Percentiles rank a stretch among this genome's conserved stretches.
These are phyloP conservation scores for Lupinus albus DNA, from an alignment of 306 rosid species.

Conservation along the genomic window DNA sequence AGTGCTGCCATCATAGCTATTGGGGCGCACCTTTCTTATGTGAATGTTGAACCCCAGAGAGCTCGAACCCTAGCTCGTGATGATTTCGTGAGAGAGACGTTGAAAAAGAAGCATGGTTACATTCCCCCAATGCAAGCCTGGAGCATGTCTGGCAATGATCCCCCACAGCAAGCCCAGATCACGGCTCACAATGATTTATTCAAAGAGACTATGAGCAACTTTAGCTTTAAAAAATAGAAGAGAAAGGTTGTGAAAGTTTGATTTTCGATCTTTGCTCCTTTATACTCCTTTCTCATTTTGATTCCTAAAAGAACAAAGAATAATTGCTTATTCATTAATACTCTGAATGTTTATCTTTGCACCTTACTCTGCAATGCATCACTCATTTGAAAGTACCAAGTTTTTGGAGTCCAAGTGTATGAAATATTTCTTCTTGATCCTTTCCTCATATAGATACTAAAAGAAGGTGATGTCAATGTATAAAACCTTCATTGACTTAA, in stretches of 20 bases:
- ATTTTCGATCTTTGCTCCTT: slow-evolving; percentile 2
- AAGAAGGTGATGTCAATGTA: too few species aligned
- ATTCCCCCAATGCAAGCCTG: slow-evolving; percentile 64
- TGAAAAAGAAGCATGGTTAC: slow-evolving; percentile 68
- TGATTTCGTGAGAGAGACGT: slow-evolving; percentile 54
- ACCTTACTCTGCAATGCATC: background rate
- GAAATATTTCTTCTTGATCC: too few species aligned
- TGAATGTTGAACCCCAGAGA: slow-evolving; percentile 69
- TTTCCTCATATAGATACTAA: too few species aligned
- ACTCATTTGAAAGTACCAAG: too few species aligned
- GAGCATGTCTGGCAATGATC: slow-evolving; percentile 49
- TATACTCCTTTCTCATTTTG: background rate
- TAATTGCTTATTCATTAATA: slow-evolving; percentile 4
- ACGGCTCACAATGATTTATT: slow-evolving; percentile 60
- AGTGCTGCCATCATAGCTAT: slow-evolving; percentile 58
- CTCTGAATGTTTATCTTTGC: background rate
- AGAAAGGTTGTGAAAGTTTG: background rate
- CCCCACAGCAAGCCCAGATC: background rate
- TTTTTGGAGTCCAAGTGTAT: too few species aligned
- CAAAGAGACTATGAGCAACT: slow-evolving; percentile 53
- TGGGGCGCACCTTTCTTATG: slow-evolving; percentile 70
- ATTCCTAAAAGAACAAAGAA: slow-evolving; percentile 2
- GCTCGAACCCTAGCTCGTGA: slow-evolving; percentile 73
- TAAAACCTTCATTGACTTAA: too few species aligned
- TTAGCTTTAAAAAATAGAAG: slow-evolving; percentile 44